These are phyloP conservation scores for Fagus sylvatica DNA, from an alignment of 306 rosid genomes.

Conservation along the genomic window DNA sequence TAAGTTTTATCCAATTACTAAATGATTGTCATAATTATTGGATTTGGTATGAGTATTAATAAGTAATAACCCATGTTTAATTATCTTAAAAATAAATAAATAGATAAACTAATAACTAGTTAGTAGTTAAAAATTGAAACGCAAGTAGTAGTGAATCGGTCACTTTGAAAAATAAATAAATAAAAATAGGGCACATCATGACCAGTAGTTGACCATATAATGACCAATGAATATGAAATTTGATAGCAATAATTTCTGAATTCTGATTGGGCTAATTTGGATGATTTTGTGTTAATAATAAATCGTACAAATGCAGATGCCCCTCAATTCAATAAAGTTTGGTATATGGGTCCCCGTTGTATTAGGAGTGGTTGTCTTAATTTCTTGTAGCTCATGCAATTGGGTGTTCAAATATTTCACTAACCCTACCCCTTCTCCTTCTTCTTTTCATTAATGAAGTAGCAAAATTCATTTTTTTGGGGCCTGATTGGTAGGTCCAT, in stretches of 20 bases:
- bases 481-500: slow-evolving; percentile 1
- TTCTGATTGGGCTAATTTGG: not conserved
- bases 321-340: slow-evolving; percentile 11
- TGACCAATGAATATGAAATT: slow-evolving; percentile 1
- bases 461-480: not conserved
- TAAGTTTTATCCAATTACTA: no score
- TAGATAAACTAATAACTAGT: not conserved
- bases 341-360: slow-evolving; percentile 1
- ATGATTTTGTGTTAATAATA: not conserved
- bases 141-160: not conserved
- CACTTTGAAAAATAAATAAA: not conserved
- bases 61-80: not conserved
- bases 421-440: not conserved
- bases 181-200: not conserved
- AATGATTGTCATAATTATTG: not conserved
- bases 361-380: slow-evolving; percentile 1
- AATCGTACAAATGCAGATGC: slow-evolving; percentile 8
- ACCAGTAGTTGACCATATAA: slow-evolving; percentile 6
- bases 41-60: not conserved
- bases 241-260: not conserved
- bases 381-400: not conserved
- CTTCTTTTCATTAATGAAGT: not conserved
- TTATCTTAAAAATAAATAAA: not conserved
- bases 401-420: not conserved
- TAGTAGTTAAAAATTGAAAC: no score